phyloP scores from a whole-genome alignment of 495 filamentous ascomycete species.

The Penicillium samsonianum region DNA sequence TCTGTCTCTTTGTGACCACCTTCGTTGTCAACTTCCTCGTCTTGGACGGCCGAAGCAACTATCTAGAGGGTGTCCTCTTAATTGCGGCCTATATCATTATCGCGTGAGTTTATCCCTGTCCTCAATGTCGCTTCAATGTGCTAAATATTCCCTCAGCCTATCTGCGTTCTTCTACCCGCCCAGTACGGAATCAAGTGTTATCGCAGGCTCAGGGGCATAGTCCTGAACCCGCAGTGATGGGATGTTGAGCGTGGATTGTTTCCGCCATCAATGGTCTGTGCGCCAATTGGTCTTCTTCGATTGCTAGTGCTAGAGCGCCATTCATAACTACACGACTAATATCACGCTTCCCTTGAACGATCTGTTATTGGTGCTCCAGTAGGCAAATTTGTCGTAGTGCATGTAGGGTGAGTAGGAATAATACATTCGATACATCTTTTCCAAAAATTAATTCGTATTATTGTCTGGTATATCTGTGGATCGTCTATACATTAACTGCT shows the following conservation, averaged over 20 bases:
- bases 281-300: not conserved
- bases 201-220: slow-evolving; percentile 24
- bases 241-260: not conserved
- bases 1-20: slow-evolving; percentile 79
- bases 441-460: not conserved
- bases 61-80: slow-evolving; percentile 80
- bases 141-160: slow-evolving; percentile 26
- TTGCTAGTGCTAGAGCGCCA: not conserved
- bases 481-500: not conserved
- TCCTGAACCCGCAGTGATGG: not conserved
- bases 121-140: not conserved
- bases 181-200: slow-evolving; percentile 24
- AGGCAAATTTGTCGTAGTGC: not conserved
- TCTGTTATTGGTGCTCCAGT: not conserved
- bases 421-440: not conserved
- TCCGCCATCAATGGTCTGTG: not conserved
- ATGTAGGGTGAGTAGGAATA: not conserved
- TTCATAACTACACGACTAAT: not conserved
- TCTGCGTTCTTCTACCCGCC: slow-evolving; percentile 44
- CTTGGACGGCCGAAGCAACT: slow-evolving; percentile 84
- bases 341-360: not conserved
- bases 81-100: slow-evolving; percentile 75
- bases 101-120: slow-evolving; percentile 26
- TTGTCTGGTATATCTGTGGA: not conserved
- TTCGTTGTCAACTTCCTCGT: slow-evolving; percentile 91